Percentiles rank a stretch among this genome's conserved stretches.
Evolutionary conservation across 2,329 filamentous ascomycete genomes (phyloP).

Genomic region (Plenodomus biglobosus): DNA sequence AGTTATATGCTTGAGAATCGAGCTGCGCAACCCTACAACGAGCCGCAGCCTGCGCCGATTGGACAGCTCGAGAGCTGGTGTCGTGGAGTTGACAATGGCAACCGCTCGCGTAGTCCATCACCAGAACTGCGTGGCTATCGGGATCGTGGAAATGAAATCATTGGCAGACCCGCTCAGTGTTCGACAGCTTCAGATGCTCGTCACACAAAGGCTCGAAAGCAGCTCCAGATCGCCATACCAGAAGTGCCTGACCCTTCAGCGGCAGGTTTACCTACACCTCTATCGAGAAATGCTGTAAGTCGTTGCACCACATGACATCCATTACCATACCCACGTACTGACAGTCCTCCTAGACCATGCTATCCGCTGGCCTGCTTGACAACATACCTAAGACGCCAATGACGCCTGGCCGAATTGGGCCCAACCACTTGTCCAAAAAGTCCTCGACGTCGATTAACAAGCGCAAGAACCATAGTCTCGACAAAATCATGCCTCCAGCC

Average conservation of each 20-base stretch:
- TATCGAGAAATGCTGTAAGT: conserved; percentile 10
- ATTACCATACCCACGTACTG: background rate
- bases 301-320: background rate
- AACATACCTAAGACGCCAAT: conserved; percentile 4
- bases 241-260: background rate
- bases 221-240: conserved; percentile 14
- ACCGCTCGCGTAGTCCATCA: conserved; percentile 4
- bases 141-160: background rate
- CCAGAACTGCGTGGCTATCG: background rate
- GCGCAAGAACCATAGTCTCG: conserved; percentile 22
- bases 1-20: background rate
- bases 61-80: background rate
- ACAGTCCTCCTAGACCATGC: background rate
- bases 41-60: background rate
- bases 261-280: conserved; percentile 11
- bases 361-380: background rate
- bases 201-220: conserved; percentile 8
- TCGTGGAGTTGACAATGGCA: background rate
- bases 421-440: conserved; percentile 4
- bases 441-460: conserved; percentile 15
- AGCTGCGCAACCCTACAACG: background rate
- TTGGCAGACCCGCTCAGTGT: background rate
- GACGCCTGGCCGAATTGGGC: conserved; percentile 18
- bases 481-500: conserved; percentile 14
- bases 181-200: background rate